Base-by-base conservation (phyloP, 1,284 basidiomycete species). In the Austroboletus novae-zelandiae region DNA sequence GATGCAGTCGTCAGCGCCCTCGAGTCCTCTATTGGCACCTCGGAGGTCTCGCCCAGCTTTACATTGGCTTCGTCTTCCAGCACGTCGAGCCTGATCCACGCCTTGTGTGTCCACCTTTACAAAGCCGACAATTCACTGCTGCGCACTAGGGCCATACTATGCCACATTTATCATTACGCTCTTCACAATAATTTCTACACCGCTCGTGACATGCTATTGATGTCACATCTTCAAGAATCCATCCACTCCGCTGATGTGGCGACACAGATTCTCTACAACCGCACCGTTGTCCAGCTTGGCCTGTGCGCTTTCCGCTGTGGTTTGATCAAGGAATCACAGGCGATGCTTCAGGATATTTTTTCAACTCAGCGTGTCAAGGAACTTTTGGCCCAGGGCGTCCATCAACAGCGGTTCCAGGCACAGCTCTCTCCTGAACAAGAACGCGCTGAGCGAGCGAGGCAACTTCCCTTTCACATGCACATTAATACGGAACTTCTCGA, bases 391-490 rank as follows among this genome's bases (percentile, higher is more conserved):
- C 97, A 99, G 71, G 96, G 96, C 45, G 89, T 98, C 8, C 94
- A 95, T 68, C 87, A 91, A 64, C 94, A 95, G 68, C 83, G 93
- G 45, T 98, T 90, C 79, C 90, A 90, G 62, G 77, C 63, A 45
- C 68, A 80, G 4, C 76, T 98, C 48, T 84, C 89, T 14, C 92
- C 94, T 8, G 97, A 99, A 71, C 96, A 99, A 73, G 97, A 99
- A 71, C 91, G 94, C 68, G 86, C 94, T 8, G 97, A 99, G 71
- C 91, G 94, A 61, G 91, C 94, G 61, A 83, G 96, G 42, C 92
- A 98, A 64, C 79, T 99, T 23, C 97, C 97, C 31, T 99, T 99
- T 88, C 97, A 99, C 73, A 93, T 99, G 90, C 97, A 99, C 75
- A 96, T 99, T 74, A 99, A 99, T 75, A 92, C 97, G 14, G 97